Conservation (phyloP, 495 filamentous ascomycete genomes). For the Jackrogersella minutella region DNA sequence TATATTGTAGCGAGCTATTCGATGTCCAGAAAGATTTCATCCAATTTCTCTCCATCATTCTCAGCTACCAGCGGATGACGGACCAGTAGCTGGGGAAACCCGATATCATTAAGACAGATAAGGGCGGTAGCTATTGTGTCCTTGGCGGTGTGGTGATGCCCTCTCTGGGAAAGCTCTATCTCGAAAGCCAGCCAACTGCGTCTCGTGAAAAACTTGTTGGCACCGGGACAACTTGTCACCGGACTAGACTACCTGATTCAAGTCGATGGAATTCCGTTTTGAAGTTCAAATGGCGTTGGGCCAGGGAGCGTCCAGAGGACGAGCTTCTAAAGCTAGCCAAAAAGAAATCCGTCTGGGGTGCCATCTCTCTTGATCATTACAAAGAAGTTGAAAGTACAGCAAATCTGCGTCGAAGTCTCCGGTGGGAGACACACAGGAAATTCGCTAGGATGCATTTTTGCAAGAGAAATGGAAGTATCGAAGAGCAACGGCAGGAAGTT, state of each 20-base stretch:
- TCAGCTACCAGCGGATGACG: conserved; percentile 41
- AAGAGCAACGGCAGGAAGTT: conserved; percentile 31
- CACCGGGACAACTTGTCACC: conserved; percentile 40
- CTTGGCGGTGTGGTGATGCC: conserved; percentile 17
- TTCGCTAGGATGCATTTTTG: conserved; percentile 10
- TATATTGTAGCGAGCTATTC: conserved; percentile 51
- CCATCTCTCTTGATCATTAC: conserved; percentile 40
- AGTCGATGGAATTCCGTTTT: conserved; percentile 33
- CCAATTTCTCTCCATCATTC: conserved; percentile 43
- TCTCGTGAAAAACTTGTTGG: conserved; percentile 37
- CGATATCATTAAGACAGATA: conserved; percentile 32
- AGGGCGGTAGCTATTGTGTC: conserved; percentile 33
- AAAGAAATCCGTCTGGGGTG: conserved; percentile 37
- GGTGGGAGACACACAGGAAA: conserved; percentile 38
- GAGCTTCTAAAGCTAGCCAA: conserved; percentile 40
- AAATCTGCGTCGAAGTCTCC: conserved; percentile 40
- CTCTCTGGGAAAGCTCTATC: conserved; percentile 39
- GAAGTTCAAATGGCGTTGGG: conserved; percentile 45
- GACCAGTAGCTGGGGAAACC: conserved; percentile 32
- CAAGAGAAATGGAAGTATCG: background rate
- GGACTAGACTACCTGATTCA: conserved; percentile 33
- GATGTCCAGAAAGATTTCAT: conserved; percentile 48
- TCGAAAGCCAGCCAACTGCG: conserved; percentile 39
- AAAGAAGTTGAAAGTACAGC: conserved; percentile 41
- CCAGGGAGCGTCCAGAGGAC: conserved; percentile 38